Evolutionary conservation across 495 filamentous ascomycete species (phyloP).

Genomic region (Penicillium atrosanguineum): DNA sequence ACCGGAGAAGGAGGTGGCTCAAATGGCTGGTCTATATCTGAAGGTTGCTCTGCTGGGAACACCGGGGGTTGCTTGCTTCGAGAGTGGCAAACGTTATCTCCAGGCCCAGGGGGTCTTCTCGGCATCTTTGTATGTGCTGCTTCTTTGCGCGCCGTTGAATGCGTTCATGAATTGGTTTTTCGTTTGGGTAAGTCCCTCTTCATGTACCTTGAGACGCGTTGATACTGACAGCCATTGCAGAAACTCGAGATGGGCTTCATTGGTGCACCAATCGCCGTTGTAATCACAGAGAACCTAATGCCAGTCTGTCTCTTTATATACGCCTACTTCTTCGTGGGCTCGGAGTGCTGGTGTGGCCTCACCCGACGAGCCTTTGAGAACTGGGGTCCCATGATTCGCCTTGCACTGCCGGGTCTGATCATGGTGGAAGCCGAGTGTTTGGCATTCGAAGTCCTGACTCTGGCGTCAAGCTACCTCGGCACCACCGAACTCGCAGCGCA

Average conservation of each 20-base stretch:
- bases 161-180: conserved; percentile 73
- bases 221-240: conserved; percentile 26
- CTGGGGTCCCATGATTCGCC: conserved; percentile 83
- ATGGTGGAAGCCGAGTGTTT: conserved; percentile 94
- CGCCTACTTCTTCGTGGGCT: conserved; percentile 53
- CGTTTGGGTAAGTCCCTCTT: conserved; percentile 56
- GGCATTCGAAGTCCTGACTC: conserved; percentile 77
- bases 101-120: conserved; percentile 74
- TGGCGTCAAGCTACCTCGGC: conserved; percentile 68
- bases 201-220: not conserved
- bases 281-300: conserved; percentile 77
- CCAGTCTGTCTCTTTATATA: conserved; percentile 73
- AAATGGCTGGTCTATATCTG: conserved; percentile 64
- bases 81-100: conserved; percentile 69
- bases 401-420: conserved; percentile 80
- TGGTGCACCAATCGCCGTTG: conserved; percentile 82
- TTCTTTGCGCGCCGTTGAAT: conserved; percentile 70
- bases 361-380: conserved; percentile 66
- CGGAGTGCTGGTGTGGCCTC: conserved; percentile 80
- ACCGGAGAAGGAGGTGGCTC: conserved; percentile 61
- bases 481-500: conserved; percentile 69
- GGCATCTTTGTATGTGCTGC: conserved; percentile 62
- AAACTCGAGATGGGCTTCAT: conserved; percentile 74
- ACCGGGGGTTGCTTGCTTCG: conserved; percentile 70
- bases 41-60: conserved; percentile 64